These are phyloP conservation scores for Lippia alba DNA, from an alignment of 305 asterid species.

Conservation along the genomic window DNA sequence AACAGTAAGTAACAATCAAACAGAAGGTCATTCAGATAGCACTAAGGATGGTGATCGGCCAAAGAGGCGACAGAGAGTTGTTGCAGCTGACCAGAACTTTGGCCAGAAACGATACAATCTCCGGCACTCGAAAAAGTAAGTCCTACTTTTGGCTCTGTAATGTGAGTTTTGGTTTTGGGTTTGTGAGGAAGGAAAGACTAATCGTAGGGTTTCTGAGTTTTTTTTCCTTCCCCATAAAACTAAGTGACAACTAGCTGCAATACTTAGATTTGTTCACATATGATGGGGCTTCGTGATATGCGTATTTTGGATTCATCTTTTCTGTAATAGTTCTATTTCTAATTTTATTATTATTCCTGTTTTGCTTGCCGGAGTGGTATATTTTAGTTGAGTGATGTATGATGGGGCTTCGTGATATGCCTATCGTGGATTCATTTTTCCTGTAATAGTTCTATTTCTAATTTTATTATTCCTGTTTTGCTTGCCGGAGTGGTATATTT, in stretches of 20 bases:
- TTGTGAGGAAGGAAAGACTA: slow-evolving; percentile 10
- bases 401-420: not conserved
- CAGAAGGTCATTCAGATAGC: slow-evolving; percentile 78
- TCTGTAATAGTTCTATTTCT: not conserved
- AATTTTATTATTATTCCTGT: not conserved
- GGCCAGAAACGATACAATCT: slow-evolving; percentile 89
- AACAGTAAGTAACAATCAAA: slow-evolving; percentile 63
- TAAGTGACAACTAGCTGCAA: not conserved
- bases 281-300: not conserved
- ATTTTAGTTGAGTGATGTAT: not conserved
- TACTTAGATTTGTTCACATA: not conserved
- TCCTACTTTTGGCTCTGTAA: slow-evolving; percentile 18
- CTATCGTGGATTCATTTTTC: slow-evolving; percentile 13
- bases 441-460: not conserved
- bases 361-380: slow-evolving; percentile 11
- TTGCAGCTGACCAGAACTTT: slow-evolving; percentile 50
- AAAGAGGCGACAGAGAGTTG: slow-evolving; percentile 73
- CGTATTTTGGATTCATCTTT: slow-evolving; percentile 16
- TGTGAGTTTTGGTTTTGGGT: slow-evolving; percentile 14
- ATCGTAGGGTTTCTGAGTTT: not conserved
- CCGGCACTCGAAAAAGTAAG: slow-evolving; percentile 76
- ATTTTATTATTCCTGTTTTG: slow-evolving; percentile 5
- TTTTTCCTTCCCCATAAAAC: not conserved
- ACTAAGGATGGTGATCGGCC: slow-evolving; percentile 62
- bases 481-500: slow-evolving; percentile 1